Percentiles rank a stretch among this genome's conserved stretches.
phyloP scores from a whole-genome alignment of 2,329 filamentous ascomycete genomes.

The Daldinia eschscholtzii region DNA sequence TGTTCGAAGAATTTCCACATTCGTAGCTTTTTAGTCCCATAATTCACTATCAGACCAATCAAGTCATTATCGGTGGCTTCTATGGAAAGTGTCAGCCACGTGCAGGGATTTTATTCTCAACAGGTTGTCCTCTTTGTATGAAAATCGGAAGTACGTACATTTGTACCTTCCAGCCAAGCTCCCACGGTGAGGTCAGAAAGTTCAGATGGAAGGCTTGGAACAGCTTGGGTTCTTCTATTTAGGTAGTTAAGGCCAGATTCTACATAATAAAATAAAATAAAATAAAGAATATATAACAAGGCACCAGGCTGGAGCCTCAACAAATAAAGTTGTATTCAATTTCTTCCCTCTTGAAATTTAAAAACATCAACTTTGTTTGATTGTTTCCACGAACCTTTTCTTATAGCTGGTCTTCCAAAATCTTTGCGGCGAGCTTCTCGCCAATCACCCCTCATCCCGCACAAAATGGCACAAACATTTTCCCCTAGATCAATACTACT shows the following conservation, averaged over 20 bases:
- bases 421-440: slow-evolving; percentile 48
- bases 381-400: slow-evolving; percentile 2
- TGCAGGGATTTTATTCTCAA: slow-evolving; percentile 40
- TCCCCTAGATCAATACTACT: slow-evolving; percentile 56
- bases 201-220: slow-evolving; percentile 33
- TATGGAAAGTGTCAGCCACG: slow-evolving; percentile 40
- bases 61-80: slow-evolving; percentile 48
- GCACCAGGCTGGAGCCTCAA: slow-evolving; percentile 19
- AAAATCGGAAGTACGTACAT: neutral
- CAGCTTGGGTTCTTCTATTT: slow-evolving; percentile 28
- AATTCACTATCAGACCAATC: slow-evolving; percentile 48
- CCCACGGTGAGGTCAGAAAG: slow-evolving; percentile 44
- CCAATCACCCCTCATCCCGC: slow-evolving; percentile 45
- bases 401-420: slow-evolving; percentile 38
- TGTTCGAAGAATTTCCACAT: slow-evolving; percentile 33
- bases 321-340: slow-evolving; percentile 20
- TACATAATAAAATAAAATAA: slow-evolving; percentile 24
- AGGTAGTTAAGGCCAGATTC: slow-evolving; percentile 46
- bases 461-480: slow-evolving; percentile 56
- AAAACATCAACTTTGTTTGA: slow-evolving; percentile 15
- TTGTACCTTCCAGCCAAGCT: slow-evolving; percentile 42
- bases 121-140: slow-evolving; percentile 48
- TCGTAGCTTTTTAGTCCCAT: slow-evolving; percentile 33
- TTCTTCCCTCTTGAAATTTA: slow-evolving; percentile 5
- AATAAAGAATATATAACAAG: slow-evolving; percentile 34